phyloP scores from a whole-genome alignment of 441 rosid genomes.

The Omphalea diandra region DNA sequence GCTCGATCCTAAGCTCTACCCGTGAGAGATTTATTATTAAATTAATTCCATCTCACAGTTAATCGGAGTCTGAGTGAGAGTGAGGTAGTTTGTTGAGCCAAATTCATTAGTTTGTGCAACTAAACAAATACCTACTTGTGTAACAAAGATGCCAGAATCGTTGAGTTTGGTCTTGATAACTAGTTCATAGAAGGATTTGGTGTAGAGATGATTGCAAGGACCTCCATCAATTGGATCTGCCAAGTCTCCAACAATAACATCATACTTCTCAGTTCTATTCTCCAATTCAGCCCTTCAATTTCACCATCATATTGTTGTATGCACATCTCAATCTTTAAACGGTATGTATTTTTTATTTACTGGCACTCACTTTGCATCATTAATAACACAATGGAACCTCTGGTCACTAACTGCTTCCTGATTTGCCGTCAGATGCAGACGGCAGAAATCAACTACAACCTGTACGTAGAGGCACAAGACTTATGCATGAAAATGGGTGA shows the following conservation, averaged over 20 bases:
- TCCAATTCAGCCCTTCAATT: conserved; percentile 65
- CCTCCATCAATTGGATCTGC: conserved; percentile 96
- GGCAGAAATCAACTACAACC: conserved; percentile 89
- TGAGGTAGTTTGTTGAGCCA: too few species aligned
- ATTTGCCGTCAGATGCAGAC: conserved; percentile 55
- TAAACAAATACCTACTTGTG: conserved; percentile 45
- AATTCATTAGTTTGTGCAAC: too few species aligned
- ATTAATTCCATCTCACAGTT: too few species aligned
- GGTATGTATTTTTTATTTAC: too few species aligned
- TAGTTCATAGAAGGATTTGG: conserved; percentile 72
- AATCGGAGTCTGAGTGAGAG: too few species aligned
- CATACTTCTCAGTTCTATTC: conserved; percentile 64
- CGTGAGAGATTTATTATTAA: background rate
- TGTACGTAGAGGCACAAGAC: too few species aligned
- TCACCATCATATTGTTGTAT: background rate
- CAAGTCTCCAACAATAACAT: conserved; percentile 79
- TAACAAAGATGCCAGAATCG: conserved; percentile 72
- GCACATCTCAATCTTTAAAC: too few species aligned
- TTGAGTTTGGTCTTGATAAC: conserved; percentile 71
- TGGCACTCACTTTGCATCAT: conserved; percentile 66
- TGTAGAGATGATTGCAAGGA: conserved; percentile 90
- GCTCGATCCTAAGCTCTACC: too few species aligned
- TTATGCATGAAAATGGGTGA: too few species aligned
- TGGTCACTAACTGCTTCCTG: conserved; percentile 64
- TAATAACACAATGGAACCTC: conserved; percentile 65